Conservation (phyloP, 1,284 basidiomycete genomes). For the Ganoderma resinaceum region DNA sequence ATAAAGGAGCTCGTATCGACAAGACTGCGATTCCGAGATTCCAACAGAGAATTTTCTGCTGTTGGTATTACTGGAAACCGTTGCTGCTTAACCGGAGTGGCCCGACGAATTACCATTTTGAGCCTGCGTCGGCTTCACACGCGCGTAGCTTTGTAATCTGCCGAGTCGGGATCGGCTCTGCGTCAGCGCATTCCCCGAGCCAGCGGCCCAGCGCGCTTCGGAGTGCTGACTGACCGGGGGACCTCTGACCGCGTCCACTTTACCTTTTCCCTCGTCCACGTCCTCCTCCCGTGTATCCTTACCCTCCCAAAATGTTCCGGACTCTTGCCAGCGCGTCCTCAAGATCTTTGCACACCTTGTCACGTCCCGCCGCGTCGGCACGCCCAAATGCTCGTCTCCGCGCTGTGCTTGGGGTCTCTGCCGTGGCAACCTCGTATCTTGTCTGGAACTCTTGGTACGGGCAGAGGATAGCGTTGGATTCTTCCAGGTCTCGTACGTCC, state of each 20-base stretch:
- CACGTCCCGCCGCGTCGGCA: constrained; percentile 31
- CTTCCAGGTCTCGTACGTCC: constrained; percentile 30
- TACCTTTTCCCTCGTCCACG: constrained; percentile 1
- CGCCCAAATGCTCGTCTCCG: constrained; percentile 40
- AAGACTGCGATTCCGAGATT: too few relatives aligned
- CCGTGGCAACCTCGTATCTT: constrained; percentile 53
- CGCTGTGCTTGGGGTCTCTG: constrained; percentile 51
- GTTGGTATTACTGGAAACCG: too few relatives aligned
- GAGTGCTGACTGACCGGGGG: constrained; percentile 26
- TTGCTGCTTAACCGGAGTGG: too few relatives aligned
- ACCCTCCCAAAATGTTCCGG: constrained; percentile 43
- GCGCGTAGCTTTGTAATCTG: constrained; percentile 21
- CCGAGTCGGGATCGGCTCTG: constrained; percentile 18
- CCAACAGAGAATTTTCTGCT: too few relatives aligned
- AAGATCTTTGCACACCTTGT: constrained; percentile 52
- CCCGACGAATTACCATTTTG: constrained; percentile 14
- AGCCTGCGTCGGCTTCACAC: constrained; percentile 23
- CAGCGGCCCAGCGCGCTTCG: neutral
- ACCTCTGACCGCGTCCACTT: constrained; percentile 2
- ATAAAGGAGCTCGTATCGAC: too few relatives aligned
- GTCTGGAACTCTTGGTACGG: constrained; percentile 45
- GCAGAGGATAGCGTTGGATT: constrained; percentile 51
- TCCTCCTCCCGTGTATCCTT: neutral
- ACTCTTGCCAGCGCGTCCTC: constrained; percentile 44
- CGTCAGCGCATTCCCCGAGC: constrained; percentile 26